A percentile compares a stretch with the other conserved stretches of the same genome.
Evolutionary conservation across 2,329 filamentous ascomycete species (phyloP).

Genomic region (Botrytis fragariae): DNA sequence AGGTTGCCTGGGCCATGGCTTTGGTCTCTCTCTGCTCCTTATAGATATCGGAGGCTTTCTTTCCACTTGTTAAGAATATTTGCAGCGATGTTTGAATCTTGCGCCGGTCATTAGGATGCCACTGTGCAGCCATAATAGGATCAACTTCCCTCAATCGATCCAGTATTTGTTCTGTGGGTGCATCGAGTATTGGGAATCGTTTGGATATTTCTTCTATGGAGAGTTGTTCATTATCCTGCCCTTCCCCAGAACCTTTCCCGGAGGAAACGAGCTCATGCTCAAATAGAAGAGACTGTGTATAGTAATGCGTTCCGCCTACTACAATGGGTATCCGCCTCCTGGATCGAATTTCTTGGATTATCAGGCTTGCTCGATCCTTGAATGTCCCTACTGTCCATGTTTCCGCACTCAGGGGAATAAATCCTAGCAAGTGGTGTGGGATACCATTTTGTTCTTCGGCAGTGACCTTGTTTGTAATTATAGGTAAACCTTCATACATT

Average conservation of each 20-base stretch:
- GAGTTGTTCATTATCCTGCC: slow-evolving; percentile 32
- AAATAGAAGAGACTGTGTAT: slow-evolving; percentile 85
- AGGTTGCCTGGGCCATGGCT: slow-evolving; percentile 36
- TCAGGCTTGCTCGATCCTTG: slow-evolving; percentile 62
- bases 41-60: slow-evolving; percentile 81
- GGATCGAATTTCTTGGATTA: slow-evolving; percentile 74
- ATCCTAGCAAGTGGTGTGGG: slow-evolving; percentile 83
- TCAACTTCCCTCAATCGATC: slow-evolving; percentile 75
- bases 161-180: slow-evolving; percentile 68
- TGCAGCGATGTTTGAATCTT: slow-evolving; percentile 89
- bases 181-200: slow-evolving; percentile 69
- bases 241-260: slow-evolving; percentile 32
- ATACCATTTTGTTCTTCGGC: slow-evolving; percentile 71
- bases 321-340: slow-evolving; percentile 83
- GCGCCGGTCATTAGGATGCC: slow-evolving; percentile 90
- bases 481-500: slow-evolving; percentile 84
- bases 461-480: slow-evolving; percentile 94
- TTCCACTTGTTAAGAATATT: slow-evolving; percentile 82
- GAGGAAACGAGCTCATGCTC: slow-evolving; percentile 61
- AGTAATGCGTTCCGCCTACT: slow-evolving; percentile 95
- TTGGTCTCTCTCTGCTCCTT: slow-evolving; percentile 62
- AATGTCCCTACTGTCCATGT: slow-evolving; percentile 84
- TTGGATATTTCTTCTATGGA: slow-evolving; percentile 40
- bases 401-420: slow-evolving; percentile 70
- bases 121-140: slow-evolving; percentile 81